phyloP scores from a whole-genome alignment of 805 yeast genomes.

The Saturnispora ahearnii region DNA sequence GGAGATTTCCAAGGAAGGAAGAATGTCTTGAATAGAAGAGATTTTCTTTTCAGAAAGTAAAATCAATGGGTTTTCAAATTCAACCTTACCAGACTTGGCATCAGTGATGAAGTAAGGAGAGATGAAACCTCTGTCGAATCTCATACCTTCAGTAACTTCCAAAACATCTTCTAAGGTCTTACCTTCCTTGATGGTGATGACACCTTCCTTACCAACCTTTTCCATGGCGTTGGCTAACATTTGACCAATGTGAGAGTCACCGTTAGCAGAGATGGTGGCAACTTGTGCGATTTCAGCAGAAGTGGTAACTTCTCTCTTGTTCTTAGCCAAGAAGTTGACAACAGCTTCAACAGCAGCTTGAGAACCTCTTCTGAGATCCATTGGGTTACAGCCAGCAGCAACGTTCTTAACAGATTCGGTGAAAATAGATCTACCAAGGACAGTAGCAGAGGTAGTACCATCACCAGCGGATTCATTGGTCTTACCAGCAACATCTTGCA shows the following conservation, averaged over 20 bases:
- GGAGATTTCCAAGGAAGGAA: conserved; percentile 89
- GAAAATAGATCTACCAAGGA: conserved; percentile 89
- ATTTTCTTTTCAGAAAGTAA: conserved; percentile 89
- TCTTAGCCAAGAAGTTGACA: conserved; percentile 68
- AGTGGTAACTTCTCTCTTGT: conserved; percentile 90
- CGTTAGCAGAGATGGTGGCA: conserved; percentile 96
- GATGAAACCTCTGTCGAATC: conserved; percentile 94
- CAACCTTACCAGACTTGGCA: conserved; percentile 86
- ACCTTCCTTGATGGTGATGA: conserved; percentile 94
- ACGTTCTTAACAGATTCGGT: conserved; percentile 93
- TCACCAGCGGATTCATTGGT: conserved; percentile 98
- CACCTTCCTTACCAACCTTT: conserved; percentile 98
- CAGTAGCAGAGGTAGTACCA: conserved; percentile 97
- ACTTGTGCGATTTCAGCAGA: conserved; percentile 95
- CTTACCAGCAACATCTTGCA: conserved; percentile 95
- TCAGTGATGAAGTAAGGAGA: conserved; percentile 95
- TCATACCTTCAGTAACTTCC: conserved; percentile 97
- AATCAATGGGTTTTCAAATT: conserved; percentile 86
- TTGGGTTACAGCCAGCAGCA: conserved; percentile 98
- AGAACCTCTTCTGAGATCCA: conserved; percentile 95
- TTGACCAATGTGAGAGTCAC: conserved; percentile 86
- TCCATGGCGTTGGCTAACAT: conserved; percentile 94
- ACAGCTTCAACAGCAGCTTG: conserved; percentile 96
- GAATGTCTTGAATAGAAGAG: conserved; percentile 78
- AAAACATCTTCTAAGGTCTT: conserved; percentile 93